Conservation (phyloP, 176 grass and related monocot genomes). For the Echinochloa phyllopogon region DNA sequence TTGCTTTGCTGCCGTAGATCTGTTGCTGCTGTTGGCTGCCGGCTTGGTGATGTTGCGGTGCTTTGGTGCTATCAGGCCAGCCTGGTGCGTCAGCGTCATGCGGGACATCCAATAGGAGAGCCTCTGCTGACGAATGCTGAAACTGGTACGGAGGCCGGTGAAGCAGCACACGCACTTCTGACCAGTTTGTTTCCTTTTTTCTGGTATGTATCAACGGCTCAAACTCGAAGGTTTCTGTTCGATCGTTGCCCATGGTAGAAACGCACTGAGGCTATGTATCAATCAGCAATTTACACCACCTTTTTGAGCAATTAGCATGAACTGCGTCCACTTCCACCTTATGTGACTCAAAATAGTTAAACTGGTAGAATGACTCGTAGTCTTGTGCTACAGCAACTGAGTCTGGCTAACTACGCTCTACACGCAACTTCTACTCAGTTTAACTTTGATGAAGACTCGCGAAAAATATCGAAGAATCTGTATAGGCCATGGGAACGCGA, state of each 20-base stretch:
- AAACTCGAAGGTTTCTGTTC: neutral
- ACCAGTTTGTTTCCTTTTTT: neutral
- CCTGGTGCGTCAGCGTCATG: constrained; percentile 46
- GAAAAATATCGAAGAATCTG: neutral
- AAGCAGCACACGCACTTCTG: neutral
- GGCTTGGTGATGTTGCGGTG: neutral
- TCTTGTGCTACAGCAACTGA: neutral
- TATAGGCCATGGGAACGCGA: neutral
- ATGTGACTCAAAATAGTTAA: neutral
- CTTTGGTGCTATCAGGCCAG: constrained; percentile 36
- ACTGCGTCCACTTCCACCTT: neutral
- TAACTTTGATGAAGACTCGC: neutral
- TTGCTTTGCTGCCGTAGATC: constrained; percentile 42
- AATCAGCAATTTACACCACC: neutral
- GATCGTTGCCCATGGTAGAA: neutral
- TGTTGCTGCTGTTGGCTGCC: constrained; percentile 47
- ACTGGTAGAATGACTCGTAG: too few species aligned
- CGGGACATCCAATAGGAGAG: constrained; percentile 12
- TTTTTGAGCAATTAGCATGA: neutral
- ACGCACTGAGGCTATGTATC: neutral
- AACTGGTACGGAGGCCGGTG: neutral
- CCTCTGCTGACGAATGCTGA: neutral
- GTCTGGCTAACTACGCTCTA: neutral
- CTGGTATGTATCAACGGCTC: neutral
- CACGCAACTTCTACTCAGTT: neutral